Conservation (phyloP, 1,139 yeast species). For the Citeromyces siamensis region DNA sequence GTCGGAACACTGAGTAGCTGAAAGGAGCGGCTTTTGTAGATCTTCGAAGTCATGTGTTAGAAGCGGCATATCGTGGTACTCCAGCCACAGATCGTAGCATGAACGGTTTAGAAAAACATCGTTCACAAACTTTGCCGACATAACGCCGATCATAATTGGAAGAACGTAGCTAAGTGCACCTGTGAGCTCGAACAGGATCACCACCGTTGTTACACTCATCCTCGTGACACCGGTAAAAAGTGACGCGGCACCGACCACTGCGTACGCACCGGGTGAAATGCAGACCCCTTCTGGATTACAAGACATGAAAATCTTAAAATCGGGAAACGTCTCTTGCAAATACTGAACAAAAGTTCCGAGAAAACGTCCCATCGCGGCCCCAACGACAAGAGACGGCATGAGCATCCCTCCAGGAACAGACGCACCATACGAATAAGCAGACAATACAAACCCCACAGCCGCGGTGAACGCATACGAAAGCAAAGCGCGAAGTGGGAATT, state of each 20-base stretch:
- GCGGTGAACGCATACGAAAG: conserved; percentile 29
- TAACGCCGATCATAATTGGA: conserved; percentile 48
- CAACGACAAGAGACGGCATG: conserved; percentile 61
- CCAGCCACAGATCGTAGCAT: conserved; percentile 29
- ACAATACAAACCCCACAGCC: conserved; percentile 39
- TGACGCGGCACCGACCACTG: conserved; percentile 50
- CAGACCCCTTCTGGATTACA: conserved; percentile 30
- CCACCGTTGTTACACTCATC: conserved; percentile 43
- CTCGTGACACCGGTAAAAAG: conserved; percentile 46
- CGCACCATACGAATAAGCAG: conserved; percentile 55
- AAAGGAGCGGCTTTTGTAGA: conserved; percentile 16
- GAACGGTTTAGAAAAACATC: conserved; percentile 34
- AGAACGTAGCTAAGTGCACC: conserved; percentile 49
- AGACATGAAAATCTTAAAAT: conserved; percentile 28
- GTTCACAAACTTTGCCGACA: conserved; percentile 35
- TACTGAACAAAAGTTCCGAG: conserved; percentile 48
- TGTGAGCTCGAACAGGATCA: conserved; percentile 42
- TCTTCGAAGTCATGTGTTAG: conserved; percentile 22
- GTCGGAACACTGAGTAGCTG: conserved; percentile 19
- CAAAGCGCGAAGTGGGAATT: conserved; percentile 15
- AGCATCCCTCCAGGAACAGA: conserved; percentile 65
- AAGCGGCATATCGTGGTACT: conserved; percentile 16
- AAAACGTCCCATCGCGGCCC: conserved; percentile 59
- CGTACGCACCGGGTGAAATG: conserved; percentile 48
- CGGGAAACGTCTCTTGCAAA: conserved; percentile 27